Percentiles rank a stretch among this genome's conserved stretches.
Evolutionary conservation across 345 rosid species (phyloP).

Genomic region (Pugionium cornutum): DNA sequence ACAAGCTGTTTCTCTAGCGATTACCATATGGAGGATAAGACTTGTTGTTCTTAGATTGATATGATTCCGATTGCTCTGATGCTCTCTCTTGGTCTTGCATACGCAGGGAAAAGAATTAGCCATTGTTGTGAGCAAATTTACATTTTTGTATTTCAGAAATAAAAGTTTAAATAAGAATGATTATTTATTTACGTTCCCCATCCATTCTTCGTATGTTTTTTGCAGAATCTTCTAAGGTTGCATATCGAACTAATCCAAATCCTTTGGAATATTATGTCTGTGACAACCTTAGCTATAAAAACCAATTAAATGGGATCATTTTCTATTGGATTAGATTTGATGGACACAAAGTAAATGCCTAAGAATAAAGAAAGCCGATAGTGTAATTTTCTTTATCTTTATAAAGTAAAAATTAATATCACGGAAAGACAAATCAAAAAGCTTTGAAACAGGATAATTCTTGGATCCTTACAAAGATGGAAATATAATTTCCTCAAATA

Average conservation of each 20-base stretch:
- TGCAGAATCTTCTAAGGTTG: conserved; percentile 74
- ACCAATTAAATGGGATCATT: conserved; percentile 3
- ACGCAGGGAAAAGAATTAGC: conserved; percentile 50
- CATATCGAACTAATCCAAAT: conserved; percentile 85
- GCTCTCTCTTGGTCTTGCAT: conserved; percentile 60
- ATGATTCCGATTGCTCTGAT: conserved; percentile 25
- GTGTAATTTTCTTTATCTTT: too few species aligned
- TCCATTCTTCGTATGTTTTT: conserved; percentile 86
- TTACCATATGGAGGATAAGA: conserved; percentile 43
- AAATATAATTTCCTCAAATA: too few species aligned
- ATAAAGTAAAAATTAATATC: too few species aligned
- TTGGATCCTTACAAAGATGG: too few species aligned
- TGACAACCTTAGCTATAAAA: conserved; percentile 69
- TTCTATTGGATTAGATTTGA: not conserved
- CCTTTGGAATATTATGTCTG: conserved; percentile 91
- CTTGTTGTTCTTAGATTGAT: conserved; percentile 42
- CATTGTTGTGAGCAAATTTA: too few species aligned
- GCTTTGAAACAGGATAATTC: too few species aligned
- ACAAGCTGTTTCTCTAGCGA: conserved; percentile 12
- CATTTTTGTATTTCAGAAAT: too few species aligned
- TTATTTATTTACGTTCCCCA: conserved; percentile 44
- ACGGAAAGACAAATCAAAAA: too few species aligned
- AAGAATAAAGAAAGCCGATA: too few species aligned
- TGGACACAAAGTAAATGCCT: not conserved
- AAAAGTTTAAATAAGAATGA: too few species aligned